Conservation (phyloP, 768 basidiomycete species). For the Mycena pura region DNA sequence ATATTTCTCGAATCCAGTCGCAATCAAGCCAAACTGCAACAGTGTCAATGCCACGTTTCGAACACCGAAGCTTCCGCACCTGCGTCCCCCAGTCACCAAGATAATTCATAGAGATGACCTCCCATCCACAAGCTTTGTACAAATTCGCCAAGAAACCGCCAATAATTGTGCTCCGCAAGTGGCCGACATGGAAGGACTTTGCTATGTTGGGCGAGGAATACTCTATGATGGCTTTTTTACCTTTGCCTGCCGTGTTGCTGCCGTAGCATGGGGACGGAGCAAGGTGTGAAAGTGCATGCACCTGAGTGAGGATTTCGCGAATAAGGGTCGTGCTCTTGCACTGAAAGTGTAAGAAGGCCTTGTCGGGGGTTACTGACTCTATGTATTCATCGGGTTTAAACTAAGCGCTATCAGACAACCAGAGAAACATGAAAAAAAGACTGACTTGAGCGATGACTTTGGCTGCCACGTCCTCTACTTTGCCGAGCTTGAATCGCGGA, state of each 20-base stretch:
- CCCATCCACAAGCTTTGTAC: constrained; percentile 93
- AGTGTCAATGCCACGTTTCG: not conserved
- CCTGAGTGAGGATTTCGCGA: constrained; percentile 71
- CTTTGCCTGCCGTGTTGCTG: constrained; percentile 74
- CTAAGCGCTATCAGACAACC: constrained; percentile 43
- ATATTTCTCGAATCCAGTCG: constrained; percentile 90
- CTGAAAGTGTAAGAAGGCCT: constrained; percentile 85
- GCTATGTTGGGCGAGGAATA: constrained; percentile 98
- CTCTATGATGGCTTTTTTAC: constrained; percentile 87
- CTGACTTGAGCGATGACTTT: constrained; percentile 74
- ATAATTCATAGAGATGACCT: constrained; percentile 91
- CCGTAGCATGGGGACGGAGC: constrained; percentile 80
- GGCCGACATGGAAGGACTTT: constrained; percentile 97
- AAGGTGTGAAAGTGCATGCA: constrained; percentile 73
- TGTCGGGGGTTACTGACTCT: constrained; percentile 69
- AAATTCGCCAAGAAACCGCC: constrained; percentile 93
- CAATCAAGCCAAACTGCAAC: constrained; percentile 81
- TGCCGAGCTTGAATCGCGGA: constrained; percentile 89
- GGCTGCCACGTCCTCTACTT: constrained; percentile 78
- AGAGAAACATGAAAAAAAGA: constrained; percentile 2
- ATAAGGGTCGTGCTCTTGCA: constrained; percentile 70
- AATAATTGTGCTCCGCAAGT: constrained; percentile 97
- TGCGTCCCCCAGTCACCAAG: constrained; percentile 99
- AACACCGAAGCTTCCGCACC: constrained; percentile 49
- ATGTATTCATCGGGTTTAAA: constrained; percentile 88